Evolutionary conservation across 495 filamentous ascomycete genomes (phyloP), one percentile per base, ranked within the genome.

Genomic region (Coniosporium apollinis): DNA sequence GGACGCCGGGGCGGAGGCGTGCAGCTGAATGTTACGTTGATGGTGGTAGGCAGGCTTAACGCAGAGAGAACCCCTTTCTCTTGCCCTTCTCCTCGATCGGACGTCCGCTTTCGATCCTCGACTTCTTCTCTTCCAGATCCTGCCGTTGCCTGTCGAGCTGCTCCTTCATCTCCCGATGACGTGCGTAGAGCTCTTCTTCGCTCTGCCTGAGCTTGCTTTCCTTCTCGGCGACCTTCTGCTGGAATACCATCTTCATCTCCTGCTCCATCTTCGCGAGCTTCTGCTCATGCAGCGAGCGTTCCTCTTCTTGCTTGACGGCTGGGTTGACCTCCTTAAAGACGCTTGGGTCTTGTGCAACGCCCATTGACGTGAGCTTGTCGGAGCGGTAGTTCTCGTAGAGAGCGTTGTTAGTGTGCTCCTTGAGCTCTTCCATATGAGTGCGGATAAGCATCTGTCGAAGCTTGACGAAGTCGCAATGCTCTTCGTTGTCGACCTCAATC

Each of bases 221-320:
- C 71, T 97, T 97, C 62, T 97, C 89, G 40, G 82, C 73, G 15
- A 97, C 89, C 79, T 97, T 97, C 59, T 96, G 91, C 58, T 97
- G 89, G 84, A 97, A 97, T 51, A 97, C 89, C 89, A 96, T 94
- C 82, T 96, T 96, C 89, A 97, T 97, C 59, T 97, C 89, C 51
- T 81, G 71, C 59, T 97, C 89, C 89, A 97, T 97, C 82, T 97
- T 97, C 48, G 83, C 79, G 44, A 97, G 79, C 68, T 97, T 97
- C 70, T 96, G 91, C 62, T 97, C 89, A 71, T 97, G 89, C 35
- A 97, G 70, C 36, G 74, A 71, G 50, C 89, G 84, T 69, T 97
- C 89, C 66, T 97, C 89, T 58, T 97, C 89, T 61, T 96, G 91
- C 79, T 97, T 97, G 59, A 96, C 91, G 32, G 91, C 89, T 20